Evolutionary conservation across 768 basidiomycete species (phyloP), one percentile per base, ranked within the genome.

Genomic region (Asterophora parasitica): DNA sequence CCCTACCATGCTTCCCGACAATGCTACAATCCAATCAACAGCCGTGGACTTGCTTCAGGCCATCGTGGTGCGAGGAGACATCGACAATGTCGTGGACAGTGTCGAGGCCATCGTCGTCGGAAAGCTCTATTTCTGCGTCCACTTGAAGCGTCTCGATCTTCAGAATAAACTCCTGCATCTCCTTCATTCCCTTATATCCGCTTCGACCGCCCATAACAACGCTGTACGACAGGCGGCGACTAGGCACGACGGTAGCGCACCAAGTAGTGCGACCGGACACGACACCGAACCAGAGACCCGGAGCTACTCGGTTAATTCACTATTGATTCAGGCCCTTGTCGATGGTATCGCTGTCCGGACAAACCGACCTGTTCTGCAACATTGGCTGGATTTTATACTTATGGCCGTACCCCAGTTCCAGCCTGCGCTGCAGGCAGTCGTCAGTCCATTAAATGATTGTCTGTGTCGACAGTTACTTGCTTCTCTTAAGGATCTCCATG

Each of bases 351-450:
- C 83, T 9, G 63, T 72, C 4, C 68, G 74, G 8, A 65, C 76
- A 26, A 96, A 95, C 65, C 80, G 84, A 23, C 76, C 91, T 1
- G 77, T 95, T 19, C 64, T 95, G 26, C 94, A 96, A 59, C 91
- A 96, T 57, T 98, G 95, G 95, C 74, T 98, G 20, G 95, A 98
- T 62, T 98, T 99, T 62, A 76, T 97, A 50, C 76, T 95, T 45
- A 89, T 90, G 83, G 89, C 92, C 1, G 69, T 94, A 13, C 84
- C 91, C 4, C 89, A 92, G 56, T 89, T 92, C 60, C 85, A 87
- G 49, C 82, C 83, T 15, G 71, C 79, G 2, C 69, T 90, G 1
- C 80, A 84, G 43, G 70, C 76, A 8, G 75, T 84, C 30, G 72
- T 95, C 17, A 69, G 78, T 2, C 85, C 92, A 2, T 72, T 98